phyloP scores from a whole-genome alignment of 768 basidiomycete genomes.

The Psilocybe sp. region DNA sequence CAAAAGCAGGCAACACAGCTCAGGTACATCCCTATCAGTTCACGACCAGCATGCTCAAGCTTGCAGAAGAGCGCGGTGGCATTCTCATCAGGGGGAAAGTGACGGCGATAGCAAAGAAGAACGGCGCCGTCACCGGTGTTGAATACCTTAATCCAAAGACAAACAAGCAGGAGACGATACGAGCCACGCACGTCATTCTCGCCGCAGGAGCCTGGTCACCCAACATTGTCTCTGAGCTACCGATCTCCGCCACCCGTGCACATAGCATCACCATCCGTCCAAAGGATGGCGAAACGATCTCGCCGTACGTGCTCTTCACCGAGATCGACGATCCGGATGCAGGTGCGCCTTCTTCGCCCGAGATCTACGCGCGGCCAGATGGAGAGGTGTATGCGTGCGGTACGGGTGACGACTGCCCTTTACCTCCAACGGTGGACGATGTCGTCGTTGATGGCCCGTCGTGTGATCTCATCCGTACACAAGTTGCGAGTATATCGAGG shows the following conservation, averaged over 20 bases:
- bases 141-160: conserved; percentile 32
- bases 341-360: conserved; percentile 45
- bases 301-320: conserved; percentile 83
- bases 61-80: conserved; percentile 56
- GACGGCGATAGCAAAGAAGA: conserved; percentile 36
- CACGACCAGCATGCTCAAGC: conserved; percentile 66
- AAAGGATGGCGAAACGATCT: conserved; percentile 38
- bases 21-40: conserved; percentile 79
- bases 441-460: conserved; percentile 56
- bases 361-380: conserved; percentile 71
- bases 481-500: conserved; percentile 61
- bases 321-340: conserved; percentile 44
- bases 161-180: conserved; percentile 29
- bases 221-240: conserved; percentile 49
- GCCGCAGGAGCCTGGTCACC: conserved; percentile 90
- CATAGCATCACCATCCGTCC: conserved; percentile 71
- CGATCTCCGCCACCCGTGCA: conserved; percentile 62
- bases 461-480: conserved; percentile 51
- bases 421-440: conserved; percentile 72
- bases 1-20: conserved; percentile 54
- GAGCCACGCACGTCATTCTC: conserved; percentile 70
- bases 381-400: conserved; percentile 79
- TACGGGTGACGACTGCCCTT: conserved; percentile 66
- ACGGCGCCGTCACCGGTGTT: conserved; percentile 47
- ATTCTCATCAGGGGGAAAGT: conserved; percentile 45